Evolutionary conservation across 768 basidiomycete species (phyloP), one percentile per base, ranked within the genome.

Genomic region (Rhizopogon roseolus): DNA sequence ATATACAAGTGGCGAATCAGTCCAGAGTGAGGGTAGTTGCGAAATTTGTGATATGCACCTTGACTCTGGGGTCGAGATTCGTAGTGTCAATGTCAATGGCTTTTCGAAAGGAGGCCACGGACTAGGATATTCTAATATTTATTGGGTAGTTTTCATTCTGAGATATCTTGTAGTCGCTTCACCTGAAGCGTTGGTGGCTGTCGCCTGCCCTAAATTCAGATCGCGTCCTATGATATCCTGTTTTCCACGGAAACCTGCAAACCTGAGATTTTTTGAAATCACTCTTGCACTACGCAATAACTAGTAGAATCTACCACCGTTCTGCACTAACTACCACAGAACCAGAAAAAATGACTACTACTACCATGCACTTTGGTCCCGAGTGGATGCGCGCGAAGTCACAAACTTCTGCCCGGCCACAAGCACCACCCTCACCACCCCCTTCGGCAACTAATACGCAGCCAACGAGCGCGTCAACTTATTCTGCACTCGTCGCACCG

Each of bases 351-450:
- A 79, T 79, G 78, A 67, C 78, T 43, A 66, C 88, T 58, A 77
- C 79, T 27, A 85, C 88, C 10, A 88, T 93, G 83, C 90, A 92
- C 69, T 93, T 93, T 76, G 90, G 89, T 64, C 90, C 90, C 44
- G 90, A 93, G 73, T 93, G 90, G 90, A 92, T 93, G 90, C 84
- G 90, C 63, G 80, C 84, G 60, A 91, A 91, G 73, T 81, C 80
- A 57, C 81, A 82, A 54, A 69, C 77, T 43, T 68, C 78, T 42
- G 65, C 77, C 57, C 82, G 78, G 64, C 70, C 76, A 41, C 84
- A 77, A 58, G 76, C 68, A 49, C 79, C 81, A 48, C 77, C 87
- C 14, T 78, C 88, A 2, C 81, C 86, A 25, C 85, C 85, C 28
- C 80, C 80, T 38, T 54, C 54, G 64, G 27, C 59, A 67, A 32